Conservation (phyloP, 2,329 filamentous ascomycete species). For the Xylariaceae sp. region DNA sequence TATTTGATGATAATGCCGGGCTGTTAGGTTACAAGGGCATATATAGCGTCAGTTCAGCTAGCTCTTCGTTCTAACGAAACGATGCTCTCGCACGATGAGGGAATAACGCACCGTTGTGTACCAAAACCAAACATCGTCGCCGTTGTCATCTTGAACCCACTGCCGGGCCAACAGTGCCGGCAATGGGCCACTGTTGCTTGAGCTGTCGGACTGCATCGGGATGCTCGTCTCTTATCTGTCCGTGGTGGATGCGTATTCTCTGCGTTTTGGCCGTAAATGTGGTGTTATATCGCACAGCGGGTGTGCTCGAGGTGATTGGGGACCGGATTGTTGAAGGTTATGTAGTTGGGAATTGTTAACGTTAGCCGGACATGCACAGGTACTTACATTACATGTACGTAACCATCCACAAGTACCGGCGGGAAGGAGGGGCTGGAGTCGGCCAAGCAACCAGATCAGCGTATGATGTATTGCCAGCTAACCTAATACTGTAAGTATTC, state of each 20-base stretch:
- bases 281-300: no score
- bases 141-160: conserved; percentile 20
- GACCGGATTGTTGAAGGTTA: no score
- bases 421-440: no score
- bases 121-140: conserved; percentile 26
- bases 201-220: conserved; percentile 6
- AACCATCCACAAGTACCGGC: no score
- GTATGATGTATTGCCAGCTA: no score
- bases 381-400: no score
- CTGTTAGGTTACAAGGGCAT: conserved; percentile 32
- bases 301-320: no score
- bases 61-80: neutral
- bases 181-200: neutral
- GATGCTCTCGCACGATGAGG: neutral
- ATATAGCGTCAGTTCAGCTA: neutral
- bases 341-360: no score
- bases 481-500: no score
- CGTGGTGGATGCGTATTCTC: neutral
- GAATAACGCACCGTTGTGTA: conserved; percentile 27
- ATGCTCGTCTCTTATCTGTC: conserved; percentile 4
- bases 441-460: no score
- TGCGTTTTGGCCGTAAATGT: no score
- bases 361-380: no score
- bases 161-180: conserved; percentile 15
- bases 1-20: conserved; percentile 64